phyloP scores from a whole-genome alignment of 2,329 filamentous ascomycete genomes.

The Alternaria novae-zelandiae region DNA sequence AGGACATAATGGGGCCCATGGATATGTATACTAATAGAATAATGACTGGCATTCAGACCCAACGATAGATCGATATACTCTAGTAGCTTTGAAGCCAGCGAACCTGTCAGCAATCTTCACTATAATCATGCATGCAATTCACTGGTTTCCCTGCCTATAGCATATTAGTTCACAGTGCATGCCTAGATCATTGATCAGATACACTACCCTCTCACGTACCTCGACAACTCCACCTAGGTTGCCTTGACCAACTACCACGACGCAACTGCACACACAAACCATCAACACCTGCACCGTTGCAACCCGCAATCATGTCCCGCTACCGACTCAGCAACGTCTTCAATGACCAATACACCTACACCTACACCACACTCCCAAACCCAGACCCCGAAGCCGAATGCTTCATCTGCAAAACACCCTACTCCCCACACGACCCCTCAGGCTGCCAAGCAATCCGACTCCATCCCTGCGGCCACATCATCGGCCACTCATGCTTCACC shows the following conservation, averaged over 20 bases:
- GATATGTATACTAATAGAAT: background rate
- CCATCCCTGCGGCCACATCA: background rate
- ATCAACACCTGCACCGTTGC: accelerated
- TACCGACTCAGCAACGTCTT: background rate
- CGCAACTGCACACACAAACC: background rate
- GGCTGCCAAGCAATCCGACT: background rate
- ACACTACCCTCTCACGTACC: background rate
- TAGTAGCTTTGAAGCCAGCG: background rate
- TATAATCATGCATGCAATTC: background rate
- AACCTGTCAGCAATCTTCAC: background rate
- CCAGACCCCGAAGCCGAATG: background rate
- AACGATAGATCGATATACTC: background rate
- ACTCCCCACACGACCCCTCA: background rate
- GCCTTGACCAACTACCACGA: background rate
- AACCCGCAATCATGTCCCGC: background rate
- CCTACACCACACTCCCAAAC: background rate
- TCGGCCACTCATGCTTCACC: background rate
- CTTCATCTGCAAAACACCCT: background rate
- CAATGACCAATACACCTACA: background rate
- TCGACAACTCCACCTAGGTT: background rate
- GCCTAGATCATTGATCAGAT: background rate
- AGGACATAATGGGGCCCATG: background rate
- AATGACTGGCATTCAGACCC: background rate
- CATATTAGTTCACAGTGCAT: background rate
- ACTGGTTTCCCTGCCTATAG: background rate